Base-by-base conservation (phyloP, 192 early-diverging fungal species). In the Backusella parvicylindrica region DNA sequence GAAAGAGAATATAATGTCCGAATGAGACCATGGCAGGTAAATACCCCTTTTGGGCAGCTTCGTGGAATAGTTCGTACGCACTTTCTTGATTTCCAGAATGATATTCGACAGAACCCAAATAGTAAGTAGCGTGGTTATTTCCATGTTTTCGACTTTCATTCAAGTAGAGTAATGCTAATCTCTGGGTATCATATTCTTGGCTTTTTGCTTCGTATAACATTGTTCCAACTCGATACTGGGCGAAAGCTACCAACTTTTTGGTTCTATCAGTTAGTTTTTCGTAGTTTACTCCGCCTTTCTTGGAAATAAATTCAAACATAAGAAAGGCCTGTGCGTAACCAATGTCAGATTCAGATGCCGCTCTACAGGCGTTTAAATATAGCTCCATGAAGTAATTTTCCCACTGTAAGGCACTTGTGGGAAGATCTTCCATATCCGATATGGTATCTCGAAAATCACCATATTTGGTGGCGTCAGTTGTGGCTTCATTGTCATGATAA, bases 1-100 rank as follows among this genome's bases (percentile, higher is more conserved):
- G 5, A 60, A 60, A 60, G 12, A 60, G 53, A 26, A 60, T 23
- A 60, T 60, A 60, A 30, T 35, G 64, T 31, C 31, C 67, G 12
- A 68, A 68, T 5, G 67, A 68, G 21, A 41, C 37, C 67, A 37
- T 68, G n/a, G 67, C 67, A 37, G 67, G 13, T 15, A 68, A 6
- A 13, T 37, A 33, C 0, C n/a, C 67, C 0, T 18, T 37, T 8
- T 26, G 12, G 0, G 67, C 67, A 6, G 37, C 67, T 3, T 68
- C 33, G 12, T 68, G 6, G 5, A 37, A 41, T 1, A 26, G 26
- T n/a, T 68, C 33, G 23, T 26, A 40, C 0, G 67, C 67, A 5
- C 13, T 37, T 23, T 36, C 18, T 3, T 21, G 18, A 68, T 68
- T 26, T 23, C 23, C 35, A 28, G 23, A 37, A 13, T 68, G 67